Evolutionary conservation across 352 stramenopile genomes (phyloP), one percentile per base, ranked within the genome.

Genomic region (Aphanomyces cochlioides): DNA sequence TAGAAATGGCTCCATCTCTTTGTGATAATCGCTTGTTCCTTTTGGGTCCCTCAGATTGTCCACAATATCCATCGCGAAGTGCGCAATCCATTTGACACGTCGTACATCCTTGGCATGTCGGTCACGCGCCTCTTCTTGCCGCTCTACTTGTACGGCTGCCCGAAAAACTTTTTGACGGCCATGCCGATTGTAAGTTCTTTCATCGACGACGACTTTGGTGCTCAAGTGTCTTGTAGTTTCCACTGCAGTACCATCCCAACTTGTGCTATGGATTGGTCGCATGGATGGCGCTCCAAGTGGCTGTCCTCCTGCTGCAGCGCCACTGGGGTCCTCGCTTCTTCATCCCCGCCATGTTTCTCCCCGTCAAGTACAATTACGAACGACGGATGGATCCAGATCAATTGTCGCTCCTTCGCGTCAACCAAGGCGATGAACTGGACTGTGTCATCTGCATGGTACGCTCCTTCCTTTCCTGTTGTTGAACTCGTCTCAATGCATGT

Each of bases 41-140:
- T 99, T 79, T 99, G 97, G 97, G 80, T 99, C 10, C 97, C 97
- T 21, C 97, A 99, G 79, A 99, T 99, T 61, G 81, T 98, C 45
- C 84, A 95, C 71, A 99, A 99, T 75, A 87, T 97, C 7, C 83
- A 96, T 56, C 90, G 90, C 81, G 94, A 98, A 75, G 87, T 96
- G 7, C 90, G 93, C 56, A 97, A 94, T 73, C 94, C 96, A 17
- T 90, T 99, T 65, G 91, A 98, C 76, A 67, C 80, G 4, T 87
- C 93, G 12, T 99, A 98, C 61, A 74, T 99, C 21, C 95, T 98
- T 66, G 93, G 95, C 50, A 99, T 99, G 80, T 98, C 89, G 65
- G 67, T 88, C 5, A 83, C 98, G 61, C 85, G 96, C 15, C 77
- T 98, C 41, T 90, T 99, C 63, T 78, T 98, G 34, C 97, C 97